These are phyloP conservation scores for Tilletiopsis washingtonensis DNA, from an alignment of 1,284 basidiomycete species.

Conservation along the genomic window DNA sequence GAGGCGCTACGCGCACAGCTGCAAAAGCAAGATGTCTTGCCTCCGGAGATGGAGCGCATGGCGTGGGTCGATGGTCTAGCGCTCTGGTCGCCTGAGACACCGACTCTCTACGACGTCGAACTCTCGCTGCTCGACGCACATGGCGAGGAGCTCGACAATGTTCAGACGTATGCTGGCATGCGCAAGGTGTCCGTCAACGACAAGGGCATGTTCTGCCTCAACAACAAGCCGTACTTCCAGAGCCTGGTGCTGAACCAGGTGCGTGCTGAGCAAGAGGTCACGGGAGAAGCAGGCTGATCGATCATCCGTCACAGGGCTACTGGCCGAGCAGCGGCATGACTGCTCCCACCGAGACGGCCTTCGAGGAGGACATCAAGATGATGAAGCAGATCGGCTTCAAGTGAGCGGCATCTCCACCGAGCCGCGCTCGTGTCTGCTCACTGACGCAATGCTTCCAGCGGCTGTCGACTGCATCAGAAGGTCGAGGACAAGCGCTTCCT, in stretches of 20 bases:
- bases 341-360: constrained; percentile 10
- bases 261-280: not conserved
- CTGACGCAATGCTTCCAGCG: not conserved
- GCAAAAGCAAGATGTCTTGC: constrained; percentile 7
- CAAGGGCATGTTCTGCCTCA: constrained; percentile 21
- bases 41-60: constrained; percentile 18
- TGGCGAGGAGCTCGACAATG: constrained; percentile 2
- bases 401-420: not conserved
- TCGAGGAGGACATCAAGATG: constrained; percentile 13
- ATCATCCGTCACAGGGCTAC: constrained; percentile 14
- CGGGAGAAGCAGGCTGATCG: not conserved
- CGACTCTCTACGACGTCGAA: constrained; percentile 16
- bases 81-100: constrained; percentile 24
- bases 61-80: constrained; percentile 23
- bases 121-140: constrained; percentile 4
- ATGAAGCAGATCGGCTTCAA: constrained; percentile 29
- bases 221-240: constrained; percentile 26
- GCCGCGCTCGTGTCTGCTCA: too few relatives aligned
- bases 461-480: constrained; percentile 25
- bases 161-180: constrained; percentile 27
- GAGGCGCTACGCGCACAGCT: constrained; percentile 5
- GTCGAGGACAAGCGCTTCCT: constrained; percentile 16
- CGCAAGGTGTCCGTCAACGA: constrained; percentile 24
- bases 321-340: constrained; percentile 19
- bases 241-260: constrained; percentile 21